These are phyloP conservation scores for Theobroma grandiflorum DNA, from an alignment of 441 rosid genomes.

Conservation along the genomic window DNA sequence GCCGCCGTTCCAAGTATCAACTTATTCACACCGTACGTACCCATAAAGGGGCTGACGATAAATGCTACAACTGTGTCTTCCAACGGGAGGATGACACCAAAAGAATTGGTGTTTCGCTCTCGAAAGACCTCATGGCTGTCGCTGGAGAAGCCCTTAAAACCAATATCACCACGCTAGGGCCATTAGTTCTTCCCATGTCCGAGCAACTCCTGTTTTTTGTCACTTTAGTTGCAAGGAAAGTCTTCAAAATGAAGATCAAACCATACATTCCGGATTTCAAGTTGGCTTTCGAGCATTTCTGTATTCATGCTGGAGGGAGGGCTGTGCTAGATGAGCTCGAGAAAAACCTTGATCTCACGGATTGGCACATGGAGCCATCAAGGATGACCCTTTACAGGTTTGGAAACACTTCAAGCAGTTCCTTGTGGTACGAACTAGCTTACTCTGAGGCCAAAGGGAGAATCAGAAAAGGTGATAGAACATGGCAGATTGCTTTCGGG, in stretches of 20 bases:
- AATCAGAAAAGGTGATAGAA: conserved; percentile 45
- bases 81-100: conserved; percentile 58
- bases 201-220: conserved; percentile 51
- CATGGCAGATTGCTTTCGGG: conserved; percentile 59
- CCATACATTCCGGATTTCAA: conserved; percentile 56
- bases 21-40: conserved; percentile 71
- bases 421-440: conserved; percentile 54
- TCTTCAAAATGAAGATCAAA: conserved; percentile 47
- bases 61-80: conserved; percentile 59
- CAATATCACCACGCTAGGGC: conserved; percentile 55
- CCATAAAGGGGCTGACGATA: conserved; percentile 69
- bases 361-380: conserved; percentile 60
- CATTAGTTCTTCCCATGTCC: conserved; percentile 54
- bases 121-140: conserved; percentile 55
- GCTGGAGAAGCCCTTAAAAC: conserved; percentile 53
- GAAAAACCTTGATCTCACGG: conserved; percentile 48
- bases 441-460: conserved; percentile 54
- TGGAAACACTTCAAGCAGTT: conserved; percentile 57
- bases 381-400: conserved; percentile 55
- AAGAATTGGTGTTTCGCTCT: conserved; percentile 50
- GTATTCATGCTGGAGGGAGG: conserved; percentile 55
- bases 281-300: conserved; percentile 56
- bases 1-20: conserved; percentile 63
- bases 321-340: conserved; percentile 55
- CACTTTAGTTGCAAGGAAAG: conserved; percentile 46